Percentiles rank a stretch among this genome's conserved stretches.
Conservation (phyloP, 192 early-diverging fungal species). For the Umbelopsis vinacea region DNA sequence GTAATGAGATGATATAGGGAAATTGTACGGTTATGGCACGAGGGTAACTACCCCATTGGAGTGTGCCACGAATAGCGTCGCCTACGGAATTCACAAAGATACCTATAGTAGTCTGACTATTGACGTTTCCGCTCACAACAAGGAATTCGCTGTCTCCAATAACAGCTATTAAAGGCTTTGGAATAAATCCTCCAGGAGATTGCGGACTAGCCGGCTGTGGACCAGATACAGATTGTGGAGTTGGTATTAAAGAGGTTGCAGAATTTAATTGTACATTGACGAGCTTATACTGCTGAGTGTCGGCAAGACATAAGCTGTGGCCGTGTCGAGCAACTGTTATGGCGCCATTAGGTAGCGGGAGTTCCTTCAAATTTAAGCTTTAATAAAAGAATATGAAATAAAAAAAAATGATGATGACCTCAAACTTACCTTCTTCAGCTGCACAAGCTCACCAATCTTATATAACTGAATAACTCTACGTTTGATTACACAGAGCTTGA, state of each 20-base stretch:
- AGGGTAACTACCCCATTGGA: slow-evolving; percentile 58
- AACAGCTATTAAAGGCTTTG: slow-evolving; percentile 65
- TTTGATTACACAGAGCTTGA: slow-evolving; percentile 56
- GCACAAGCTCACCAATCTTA: slow-evolving; percentile 43
- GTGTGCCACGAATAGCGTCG: slow-evolving; percentile 73
- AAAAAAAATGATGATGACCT: not conserved
- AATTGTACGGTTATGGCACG: slow-evolving; percentile 68
- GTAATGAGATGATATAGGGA: slow-evolving; percentile 74
- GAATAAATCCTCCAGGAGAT: slow-evolving; percentile 23
- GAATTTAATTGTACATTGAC: slow-evolving; percentile 45
- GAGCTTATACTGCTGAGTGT: slow-evolving; percentile 71
- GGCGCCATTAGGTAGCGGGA: slow-evolving; percentile 67
- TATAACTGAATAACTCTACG: slow-evolving; percentile 51
- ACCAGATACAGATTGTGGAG: slow-evolving; percentile 24
- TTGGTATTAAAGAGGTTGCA: slow-evolving; percentile 38
- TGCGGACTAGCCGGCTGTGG: not conserved
- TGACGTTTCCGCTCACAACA: slow-evolving; percentile 54
- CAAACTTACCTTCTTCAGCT: slow-evolving; percentile 48
- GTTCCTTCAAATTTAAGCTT: slow-evolving; percentile 50
- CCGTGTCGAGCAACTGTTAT: slow-evolving; percentile 58
- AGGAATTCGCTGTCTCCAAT: slow-evolving; percentile 73
- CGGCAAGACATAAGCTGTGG: slow-evolving; percentile 67
- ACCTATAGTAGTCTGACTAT: slow-evolving; percentile 62
- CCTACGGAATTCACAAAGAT: slow-evolving; percentile 71
- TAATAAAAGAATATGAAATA: not conserved